phyloP scores from a whole-genome alignment of 495 filamentous ascomycete species.

The Penicillium taxi region DNA sequence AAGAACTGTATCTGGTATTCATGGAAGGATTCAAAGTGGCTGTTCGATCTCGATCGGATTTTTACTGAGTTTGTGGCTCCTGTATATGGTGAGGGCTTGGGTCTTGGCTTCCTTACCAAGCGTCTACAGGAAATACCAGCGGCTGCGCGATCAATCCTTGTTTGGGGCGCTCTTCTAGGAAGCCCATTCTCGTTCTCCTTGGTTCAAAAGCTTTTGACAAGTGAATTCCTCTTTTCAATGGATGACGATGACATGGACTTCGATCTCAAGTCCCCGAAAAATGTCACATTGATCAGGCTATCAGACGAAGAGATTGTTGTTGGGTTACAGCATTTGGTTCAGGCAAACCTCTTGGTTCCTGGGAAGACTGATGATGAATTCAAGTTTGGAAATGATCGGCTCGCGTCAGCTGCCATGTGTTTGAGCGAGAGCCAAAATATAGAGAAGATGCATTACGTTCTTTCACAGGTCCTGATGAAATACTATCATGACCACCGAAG shows the following conservation, averaged over 20 bases:
- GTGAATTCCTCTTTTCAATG: slow-evolving; percentile 53
- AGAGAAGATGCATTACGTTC: slow-evolving; percentile 78
- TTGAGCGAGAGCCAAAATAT: slow-evolving; percentile 59
- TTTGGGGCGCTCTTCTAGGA: slow-evolving; percentile 79
- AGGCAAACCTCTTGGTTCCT: slow-evolving; percentile 66
- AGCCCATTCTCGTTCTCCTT: slow-evolving; percentile 71
- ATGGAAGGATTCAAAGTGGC: slow-evolving; percentile 70
- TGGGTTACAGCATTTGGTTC: slow-evolving; percentile 69
- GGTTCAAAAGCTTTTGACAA: slow-evolving; percentile 66
- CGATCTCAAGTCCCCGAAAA: slow-evolving; percentile 28
- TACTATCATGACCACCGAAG: slow-evolving; percentile 51
- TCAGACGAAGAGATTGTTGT: slow-evolving; percentile 52
- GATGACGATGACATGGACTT: slow-evolving; percentile 26
- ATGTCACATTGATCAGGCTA: slow-evolving; percentile 25
- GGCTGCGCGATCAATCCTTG: slow-evolving; percentile 65
- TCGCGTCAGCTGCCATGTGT: slow-evolving; percentile 63
- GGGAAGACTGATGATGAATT: slow-evolving; percentile 71
- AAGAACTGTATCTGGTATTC: slow-evolving; percentile 85
- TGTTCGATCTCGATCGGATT: slow-evolving; percentile 74
- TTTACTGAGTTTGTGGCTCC: slow-evolving; percentile 74
- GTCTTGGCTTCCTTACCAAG: slow-evolving; percentile 69
- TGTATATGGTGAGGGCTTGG: slow-evolving; percentile 67
- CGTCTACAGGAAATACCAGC: slow-evolving; percentile 66
- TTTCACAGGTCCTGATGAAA: slow-evolving; percentile 70
- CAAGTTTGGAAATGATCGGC: slow-evolving; percentile 66